Percentiles rank a stretch among this genome's conserved stretches.
Conservation (phyloP, 2,329 filamentous ascomycete species). For the Xylaria sp. region DNA sequence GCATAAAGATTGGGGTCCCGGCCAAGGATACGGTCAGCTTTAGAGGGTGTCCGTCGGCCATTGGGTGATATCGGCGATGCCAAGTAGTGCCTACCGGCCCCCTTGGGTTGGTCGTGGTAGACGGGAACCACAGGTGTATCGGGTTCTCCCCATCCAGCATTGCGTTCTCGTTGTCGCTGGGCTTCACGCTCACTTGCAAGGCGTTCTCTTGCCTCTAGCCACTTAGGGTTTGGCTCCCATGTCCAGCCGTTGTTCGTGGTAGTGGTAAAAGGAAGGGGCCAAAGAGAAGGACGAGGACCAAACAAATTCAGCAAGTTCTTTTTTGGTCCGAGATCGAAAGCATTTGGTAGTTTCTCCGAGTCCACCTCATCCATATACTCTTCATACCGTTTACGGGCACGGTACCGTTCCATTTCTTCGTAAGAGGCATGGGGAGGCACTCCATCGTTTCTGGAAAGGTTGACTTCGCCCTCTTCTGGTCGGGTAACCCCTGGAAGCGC, state of each 20-base stretch:
- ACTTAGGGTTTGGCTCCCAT: slow-evolving; percentile 87
- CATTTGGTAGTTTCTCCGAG: slow-evolving; percentile 86
- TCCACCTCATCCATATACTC: slow-evolving; percentile 91
- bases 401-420: slow-evolving; percentile 65
- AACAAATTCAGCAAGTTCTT: slow-evolving; percentile 86
- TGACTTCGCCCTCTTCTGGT: slow-evolving; percentile 80
- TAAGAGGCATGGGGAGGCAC: slow-evolving; percentile 62
- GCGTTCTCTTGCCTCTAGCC: slow-evolving; percentile 76
- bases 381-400: slow-evolving; percentile 66
- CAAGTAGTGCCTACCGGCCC: slow-evolving; percentile 52
- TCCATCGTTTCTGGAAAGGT: slow-evolving; percentile 51
- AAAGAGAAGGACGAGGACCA: slow-evolving; percentile 76
- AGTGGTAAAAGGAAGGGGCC: slow-evolving; percentile 84
- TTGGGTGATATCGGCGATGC: slow-evolving; percentile 39
- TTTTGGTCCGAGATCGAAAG: slow-evolving; percentile 89
- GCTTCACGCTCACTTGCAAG: slow-evolving; percentile 68
- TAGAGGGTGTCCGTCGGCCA: slow-evolving; percentile 59
- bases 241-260: slow-evolving; percentile 93
- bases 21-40: slow-evolving; percentile 68
- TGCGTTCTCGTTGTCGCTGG: slow-evolving; percentile 71
- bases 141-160: slow-evolving; percentile 72
- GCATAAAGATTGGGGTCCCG: slow-evolving; percentile 67
- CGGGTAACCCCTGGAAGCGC: slow-evolving; percentile 81
- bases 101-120: slow-evolving; percentile 41
- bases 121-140: slow-evolving; percentile 46